Percentiles rank a stretch among this genome's conserved stretches.
Conservation (phyloP, 2,329 filamentous ascomycete genomes). For the Stylonectria norvegica region DNA sequence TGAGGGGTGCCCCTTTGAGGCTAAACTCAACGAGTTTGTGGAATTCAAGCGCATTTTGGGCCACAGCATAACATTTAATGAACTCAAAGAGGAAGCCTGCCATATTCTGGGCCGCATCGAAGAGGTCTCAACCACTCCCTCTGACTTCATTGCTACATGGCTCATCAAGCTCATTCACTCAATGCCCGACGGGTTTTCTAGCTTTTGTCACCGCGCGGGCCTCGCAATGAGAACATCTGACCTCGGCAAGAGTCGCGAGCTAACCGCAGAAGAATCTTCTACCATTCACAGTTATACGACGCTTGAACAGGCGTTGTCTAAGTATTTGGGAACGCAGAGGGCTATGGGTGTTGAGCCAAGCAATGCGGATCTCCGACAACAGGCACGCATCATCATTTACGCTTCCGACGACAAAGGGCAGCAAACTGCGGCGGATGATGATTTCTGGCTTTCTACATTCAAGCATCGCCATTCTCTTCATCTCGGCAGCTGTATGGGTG, state of each 20-base stretch:
- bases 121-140: slow-evolving; percentile 16
- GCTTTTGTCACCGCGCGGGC: slow-evolving; percentile 16
- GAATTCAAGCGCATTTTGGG: slow-evolving; percentile 9
- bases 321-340: slow-evolving; percentile 16
- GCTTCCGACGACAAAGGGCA: slow-evolving; percentile 16
- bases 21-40: slow-evolving; percentile 19
- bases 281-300: slow-evolving; percentile 22
- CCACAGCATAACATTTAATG: slow-evolving; percentile 11
- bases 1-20: slow-evolving; percentile 27
- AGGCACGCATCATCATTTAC: slow-evolving; percentile 17
- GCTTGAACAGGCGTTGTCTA: slow-evolving; percentile 14
- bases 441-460: slow-evolving; percentile 22
- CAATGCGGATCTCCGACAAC: slow-evolving; percentile 17
- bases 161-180: slow-evolving; percentile 18
- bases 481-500: neutral
- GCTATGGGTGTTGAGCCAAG: slow-evolving; percentile 17
- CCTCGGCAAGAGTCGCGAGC: fast-evolving
- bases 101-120: slow-evolving; percentile 19
- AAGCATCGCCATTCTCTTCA: slow-evolving; percentile 18
- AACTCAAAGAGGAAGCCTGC: slow-evolving; percentile 21
- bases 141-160: slow-evolving; percentile 26
- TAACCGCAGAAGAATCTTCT: slow-evolving; percentile 3
- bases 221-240: neutral
- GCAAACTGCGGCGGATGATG: slow-evolving; percentile 21
- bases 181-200: slow-evolving; percentile 17